These are phyloP conservation scores for Sanghuangporus weigelae DNA, from an alignment of 1,284 basidiomycete genomes.

Conservation along the genomic window DNA sequence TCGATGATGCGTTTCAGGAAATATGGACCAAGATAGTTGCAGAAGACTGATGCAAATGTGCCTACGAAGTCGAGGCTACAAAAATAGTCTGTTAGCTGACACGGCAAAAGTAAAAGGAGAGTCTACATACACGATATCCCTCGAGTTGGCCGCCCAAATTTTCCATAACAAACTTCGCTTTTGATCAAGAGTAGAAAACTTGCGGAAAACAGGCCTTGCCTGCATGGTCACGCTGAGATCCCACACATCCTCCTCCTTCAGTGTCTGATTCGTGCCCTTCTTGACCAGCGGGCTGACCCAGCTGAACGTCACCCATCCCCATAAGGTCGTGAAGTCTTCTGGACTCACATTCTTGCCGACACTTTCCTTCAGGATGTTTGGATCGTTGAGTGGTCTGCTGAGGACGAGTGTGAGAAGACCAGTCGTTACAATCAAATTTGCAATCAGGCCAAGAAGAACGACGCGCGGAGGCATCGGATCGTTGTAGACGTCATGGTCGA, in stretches of 20 bases:
- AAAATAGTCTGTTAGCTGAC: neutral
- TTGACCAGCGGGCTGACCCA: conserved; percentile 71
- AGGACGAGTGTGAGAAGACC: conserved; percentile 41
- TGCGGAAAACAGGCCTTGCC: conserved; percentile 59
- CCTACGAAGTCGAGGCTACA: conserved; percentile 56
- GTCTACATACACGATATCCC: conserved; percentile 54
- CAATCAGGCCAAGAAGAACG: conserved; percentile 29
- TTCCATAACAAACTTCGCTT: conserved; percentile 53
- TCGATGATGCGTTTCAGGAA: conserved; percentile 46
- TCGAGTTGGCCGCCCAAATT: conserved; percentile 62
- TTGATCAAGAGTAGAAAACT: conserved; percentile 36
- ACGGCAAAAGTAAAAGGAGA: neutral
- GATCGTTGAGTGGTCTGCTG: conserved; percentile 53
- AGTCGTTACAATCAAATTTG: conserved; percentile 39
- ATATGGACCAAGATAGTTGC: conserved; percentile 67
- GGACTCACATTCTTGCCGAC: conserved; percentile 40
- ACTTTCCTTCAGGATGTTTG: conserved; percentile 41
- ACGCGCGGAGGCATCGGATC: conserved; percentile 32
- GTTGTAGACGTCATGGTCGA: conserved; percentile 36
- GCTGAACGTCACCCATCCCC: conserved; percentile 71
- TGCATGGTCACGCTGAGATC: conserved; percentile 62
- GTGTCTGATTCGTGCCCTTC: conserved; percentile 52
- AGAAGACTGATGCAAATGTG: conserved; percentile 57
- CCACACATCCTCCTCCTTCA: conserved; percentile 72
- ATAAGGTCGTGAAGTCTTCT: conserved; percentile 75